Base-by-base conservation (phyloP, 306 rosid genomes). In the Aeschynomene evenia region DNA sequence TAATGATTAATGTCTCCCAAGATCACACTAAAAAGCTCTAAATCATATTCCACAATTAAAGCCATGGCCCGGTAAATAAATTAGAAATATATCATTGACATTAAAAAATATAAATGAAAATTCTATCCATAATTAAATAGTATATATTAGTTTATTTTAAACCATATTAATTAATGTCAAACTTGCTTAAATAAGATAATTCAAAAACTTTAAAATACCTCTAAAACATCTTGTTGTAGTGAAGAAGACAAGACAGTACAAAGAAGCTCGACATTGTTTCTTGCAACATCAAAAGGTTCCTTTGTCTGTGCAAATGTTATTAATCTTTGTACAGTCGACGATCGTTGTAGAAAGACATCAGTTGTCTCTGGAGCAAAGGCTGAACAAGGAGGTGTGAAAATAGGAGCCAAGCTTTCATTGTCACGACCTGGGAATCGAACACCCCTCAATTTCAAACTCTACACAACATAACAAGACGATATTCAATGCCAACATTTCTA, bases 391-490 rank as follows among this genome's bases (percentile, higher is more conserved):
- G 96, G 96, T 52, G 94, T 82, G 9, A 82, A 85, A 59, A 88
- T 78, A 56, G 91, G 97, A 24, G 87, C 94, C 86, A 86, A 77
- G 43, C 96, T 93, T 82, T 93, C 96, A 37, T 82, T 82, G 85
- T 84, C 87, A n/a, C 94, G 87, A 21, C 81, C 84, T 13, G 98
- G 98, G 86, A 93, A 93, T 34, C 88, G 82, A 70, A 93, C 73
- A 56, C 98, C 97, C 80, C 96, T 83, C 52, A 87, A 86, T 76
- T 72, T 90, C 77, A 93, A 84, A 79, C 90, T 90, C 98, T 93
- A 88, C 43, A 69, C 73, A 69, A 56, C 29, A 77, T 20, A 26
- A 39, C 23, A 54, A 51, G 29, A n/a, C n/a, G n/a, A n/a, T n/a
- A n/a, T n/a, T n/a, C n/a, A n/a, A n/a, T n/a, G 16, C 20, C 60